phyloP scores from a whole-genome alignment of 2,329 filamentous ascomycete species.

The Blastomyces gilchristii region DNA sequence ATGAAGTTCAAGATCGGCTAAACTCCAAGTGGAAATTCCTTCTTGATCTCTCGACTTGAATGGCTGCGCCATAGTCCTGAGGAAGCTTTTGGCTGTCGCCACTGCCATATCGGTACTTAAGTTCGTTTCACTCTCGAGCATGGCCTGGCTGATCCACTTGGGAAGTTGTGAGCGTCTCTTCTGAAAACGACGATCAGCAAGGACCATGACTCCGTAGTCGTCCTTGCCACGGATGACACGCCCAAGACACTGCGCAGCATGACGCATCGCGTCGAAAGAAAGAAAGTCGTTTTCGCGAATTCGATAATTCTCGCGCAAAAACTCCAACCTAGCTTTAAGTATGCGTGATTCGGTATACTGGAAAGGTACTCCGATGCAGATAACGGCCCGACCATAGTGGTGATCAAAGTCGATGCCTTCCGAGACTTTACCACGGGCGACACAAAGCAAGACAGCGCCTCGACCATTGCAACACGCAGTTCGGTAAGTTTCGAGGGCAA shows the following conservation, averaged over 20 bases:
- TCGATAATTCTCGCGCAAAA: slow-evolving; percentile 90
- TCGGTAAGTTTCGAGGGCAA: slow-evolving; percentile 91
- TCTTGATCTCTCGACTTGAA: slow-evolving; percentile 76
- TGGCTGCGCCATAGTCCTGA: slow-evolving; percentile 84
- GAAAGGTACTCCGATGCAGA: slow-evolving; percentile 95
- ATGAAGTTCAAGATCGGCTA: slow-evolving; percentile 65
- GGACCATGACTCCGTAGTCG: slow-evolving; percentile 99
- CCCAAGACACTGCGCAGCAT: slow-evolving; percentile 90
- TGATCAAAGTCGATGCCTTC: slow-evolving; percentile 99
- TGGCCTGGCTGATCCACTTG: slow-evolving; percentile 89
- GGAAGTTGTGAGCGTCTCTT: slow-evolving; percentile 85
- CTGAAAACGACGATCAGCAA: slow-evolving; percentile 86
- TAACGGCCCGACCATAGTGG: slow-evolving; percentile 88
- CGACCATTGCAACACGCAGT: slow-evolving; percentile 96
- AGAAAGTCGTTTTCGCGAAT: slow-evolving; percentile 96
- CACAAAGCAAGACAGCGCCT: slow-evolving; percentile 84
- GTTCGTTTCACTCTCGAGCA: slow-evolving; percentile 77
- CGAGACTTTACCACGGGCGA: slow-evolving; percentile 91
- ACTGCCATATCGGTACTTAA: slow-evolving; percentile 94
- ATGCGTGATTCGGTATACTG: slow-evolving; percentile 98
- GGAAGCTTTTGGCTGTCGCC: slow-evolving; percentile 75
- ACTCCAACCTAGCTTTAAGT: slow-evolving; percentile 87
- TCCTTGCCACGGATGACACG: slow-evolving; percentile 93
- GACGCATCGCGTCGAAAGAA: slow-evolving; percentile 98
- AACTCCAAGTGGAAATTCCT: slow-evolving; percentile 85